Evolutionary conservation across 129 eudicot species (phyloP), one percentile per base, ranked within the genome.

Genomic region (Artemisia argyi): DNA sequence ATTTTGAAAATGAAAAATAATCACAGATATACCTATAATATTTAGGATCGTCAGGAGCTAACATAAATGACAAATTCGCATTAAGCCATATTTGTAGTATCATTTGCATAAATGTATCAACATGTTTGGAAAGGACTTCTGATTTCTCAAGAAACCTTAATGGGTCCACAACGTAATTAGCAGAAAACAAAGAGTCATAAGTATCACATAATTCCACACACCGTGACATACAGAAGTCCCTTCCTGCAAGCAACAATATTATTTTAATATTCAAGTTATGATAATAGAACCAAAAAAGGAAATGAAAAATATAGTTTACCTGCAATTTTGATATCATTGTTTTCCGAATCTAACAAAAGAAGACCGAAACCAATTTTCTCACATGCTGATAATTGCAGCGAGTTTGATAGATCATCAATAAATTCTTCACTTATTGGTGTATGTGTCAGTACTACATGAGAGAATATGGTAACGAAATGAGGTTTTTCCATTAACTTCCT

Each of bases 351-450:
- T n/a, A 81, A 83, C 73, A 90, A 69, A 19, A 85, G 87, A 81
- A 90, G 85, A 32, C 93, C 89, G 52, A 80, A 10, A 32, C 83
- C 82, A 80, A 90, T 75, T 67, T 82, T 90, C 66, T 90, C 95
- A 59, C 74, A 39, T 26, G 66, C 65, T 35, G 91, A 79, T 77
- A 90, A 74, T 42, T 73, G 81, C 30, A 90, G 71, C 2, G 87
- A 78, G 63, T 65, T 80, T 32, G 83, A 87, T 17, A 87, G 78
- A 76, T 79, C 75, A 48, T 75, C 82, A 64, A 87, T 77, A 51
- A 84, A 74, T 65, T 79, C 88, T 54, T 30, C 35, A 30, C 35
- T 30, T 30, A 30, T 4, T 30, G 35, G 35, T 30, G 35, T 30
- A 30, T 30, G 6, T 30, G 35, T 4, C 35, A 30, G 35, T 30